Base-by-base conservation (phyloP, 352 stramenopile species). In the Globisporangium solare region DNA sequence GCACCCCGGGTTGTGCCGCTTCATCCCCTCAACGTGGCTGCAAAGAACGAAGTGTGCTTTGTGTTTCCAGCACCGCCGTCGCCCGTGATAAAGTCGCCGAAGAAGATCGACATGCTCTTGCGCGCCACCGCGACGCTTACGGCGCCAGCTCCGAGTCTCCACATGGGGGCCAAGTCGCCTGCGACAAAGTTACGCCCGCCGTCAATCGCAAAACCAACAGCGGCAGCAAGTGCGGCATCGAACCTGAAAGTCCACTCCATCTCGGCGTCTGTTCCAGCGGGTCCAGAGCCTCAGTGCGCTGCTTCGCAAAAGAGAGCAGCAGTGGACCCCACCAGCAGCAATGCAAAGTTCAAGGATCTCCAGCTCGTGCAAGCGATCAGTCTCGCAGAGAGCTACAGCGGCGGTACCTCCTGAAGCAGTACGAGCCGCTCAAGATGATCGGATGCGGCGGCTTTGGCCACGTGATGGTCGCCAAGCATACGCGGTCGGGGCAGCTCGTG, bases 381-480 rank as follows among this genome's bases (percentile, higher is more conserved):
- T 42, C 68, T 93, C 46, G 83, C 83, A 0, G 80, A 91, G 63
- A 93, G 83, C 54, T 93, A 93, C 67, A 90, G 79, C 31, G 80
- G 80, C 6, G 80, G 10, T 92, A 80, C 51, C 71, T 86, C 54
- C 52, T 91, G 27, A 81, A 82, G 41, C 77, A 90, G 60, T 90
- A 93, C 55, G 80, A 90, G 47, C 80, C 79, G 20, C 59, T 91
- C 37, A 89, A 89, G 59, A 80, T 89, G 54, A 88, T 95, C 43
- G 86, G 86, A 1, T 82, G 81, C 35, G 86, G 86, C 1, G 79
- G 61, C 64, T 97, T 97, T 64, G 90, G 90, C 1, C 88, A 95
- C 54, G 83, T 93, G 12, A 88, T 92, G 73, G 75, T 93, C 8
- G 83, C 77, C 7, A 61, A 73, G 20, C 83, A 93, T 53, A 70